Percentiles rank a stretch among this genome's conserved stretches.
phyloP scores from a whole-genome alignment of 257 asterid genomes.

The Solanum pimpinellifolium region DNA sequence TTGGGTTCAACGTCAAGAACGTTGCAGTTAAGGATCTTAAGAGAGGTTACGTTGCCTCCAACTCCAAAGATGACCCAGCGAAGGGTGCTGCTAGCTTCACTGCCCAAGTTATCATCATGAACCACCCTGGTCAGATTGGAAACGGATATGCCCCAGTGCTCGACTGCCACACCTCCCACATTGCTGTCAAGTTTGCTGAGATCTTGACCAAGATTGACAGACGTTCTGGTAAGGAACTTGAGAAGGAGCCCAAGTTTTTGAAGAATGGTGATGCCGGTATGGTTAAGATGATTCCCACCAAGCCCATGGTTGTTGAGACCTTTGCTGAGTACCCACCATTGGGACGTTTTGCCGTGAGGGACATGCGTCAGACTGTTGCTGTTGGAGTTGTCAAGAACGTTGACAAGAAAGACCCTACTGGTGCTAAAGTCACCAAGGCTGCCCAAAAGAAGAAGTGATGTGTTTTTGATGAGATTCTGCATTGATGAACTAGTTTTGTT shows the following conservation, averaged over 20 bases:
- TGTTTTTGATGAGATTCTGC: neutral
- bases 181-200: slow-evolving; percentile 53
- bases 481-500: neutral
- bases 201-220: slow-evolving; percentile 46
- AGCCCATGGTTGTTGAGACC: slow-evolving; percentile 47
- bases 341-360: slow-evolving; percentile 46
- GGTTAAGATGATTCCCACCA: slow-evolving; percentile 43
- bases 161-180: slow-evolving; percentile 59
- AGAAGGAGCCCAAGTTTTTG: slow-evolving; percentile 64
- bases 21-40: slow-evolving; percentile 57
- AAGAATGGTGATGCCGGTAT: slow-evolving; percentile 54
- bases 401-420: slow-evolving; percentile 43
- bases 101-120: slow-evolving; percentile 60
- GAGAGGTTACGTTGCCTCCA: slow-evolving; percentile 52
- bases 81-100: slow-evolving; percentile 48
- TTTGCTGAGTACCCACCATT: slow-evolving; percentile 35
- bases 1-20: slow-evolving; percentile 53
- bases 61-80: slow-evolving; percentile 57
- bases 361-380: slow-evolving; percentile 47
- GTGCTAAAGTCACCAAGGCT: slow-evolving; percentile 53
- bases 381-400: slow-evolving; percentile 38
- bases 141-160: slow-evolving; percentile 63
- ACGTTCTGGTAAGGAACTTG: slow-evolving; percentile 47
- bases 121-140: slow-evolving; percentile 66
- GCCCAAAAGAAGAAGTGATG: slow-evolving; percentile 33